Evolutionary conservation across 257 asterid genomes (phyloP), one percentile per base, ranked within the genome.

Genomic region (Solanum okadae): DNA sequence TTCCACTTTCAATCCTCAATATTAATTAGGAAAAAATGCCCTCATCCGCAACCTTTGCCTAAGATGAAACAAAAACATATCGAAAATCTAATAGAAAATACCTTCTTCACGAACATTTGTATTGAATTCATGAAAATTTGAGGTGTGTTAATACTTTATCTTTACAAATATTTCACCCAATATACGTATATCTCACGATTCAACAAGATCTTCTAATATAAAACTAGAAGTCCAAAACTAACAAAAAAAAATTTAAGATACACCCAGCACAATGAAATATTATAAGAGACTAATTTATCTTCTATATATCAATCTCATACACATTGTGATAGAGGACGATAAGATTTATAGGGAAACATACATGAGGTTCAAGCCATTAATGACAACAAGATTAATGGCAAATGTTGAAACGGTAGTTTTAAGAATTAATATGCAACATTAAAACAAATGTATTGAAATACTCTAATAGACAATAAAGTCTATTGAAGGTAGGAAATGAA

Each of bases 171-270:
- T 52, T 52, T 6, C 10, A 52, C 0, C 10, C n/a, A 6, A 52
- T 52, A 18, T 18, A 52, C 1, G 1, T 52, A 18, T 52, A 52
- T 52, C 4, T 0, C 1, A 2, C 1, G 4, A 0, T 3, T 52
- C 9, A 16, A 16, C 23, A 52, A 52, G 0, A 16, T 52, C 59
- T 49, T 46, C 63, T 52, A 16, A 52, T 52, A 52, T 52, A 52
- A 52, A 16, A 52, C 1, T 52, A 46, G 18, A 46, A 46, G 0
- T 13, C 56, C 13, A 13, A 46, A 46, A 46, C 56, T 46, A 46
- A 46, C 18, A 44, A 44, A 44, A 44, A 10, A 3, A 4, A 3
- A 0, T 38, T 42, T 44, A 44, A 44, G 18, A 44, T 44, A 44
- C 12, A 44, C 56, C 56, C 56, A 12, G 6, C 56, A 46, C 56